Evolutionary conservation across 2,329 filamentous ascomycete species (phyloP), one percentile per base, ranked within the genome.

Genomic region (Ilyonectria mors-panacis): DNA sequence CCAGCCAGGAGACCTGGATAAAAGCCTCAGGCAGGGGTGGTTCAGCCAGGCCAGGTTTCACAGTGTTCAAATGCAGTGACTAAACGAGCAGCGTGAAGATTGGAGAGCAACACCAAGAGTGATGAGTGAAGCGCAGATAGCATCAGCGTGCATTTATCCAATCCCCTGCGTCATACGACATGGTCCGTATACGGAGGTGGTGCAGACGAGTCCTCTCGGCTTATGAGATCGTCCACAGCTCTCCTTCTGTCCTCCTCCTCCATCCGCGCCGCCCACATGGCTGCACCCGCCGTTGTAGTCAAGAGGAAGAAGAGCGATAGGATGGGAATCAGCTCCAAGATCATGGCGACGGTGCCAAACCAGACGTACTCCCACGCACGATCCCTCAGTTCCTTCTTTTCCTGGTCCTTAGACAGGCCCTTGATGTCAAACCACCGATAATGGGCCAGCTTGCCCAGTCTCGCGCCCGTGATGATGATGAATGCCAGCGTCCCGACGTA

Each of bases 271-370:
- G 91, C 93, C 95, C 95, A 98, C 39, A 98, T 83, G 1, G 94
- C 95, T 48, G 93, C 92, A 2, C 95, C 96, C 21, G 91, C 89
- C 1, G 95, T 92, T 3, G 93, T 94, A 0, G 95, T 98, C 71
- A 99, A 83, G 44, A 98, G 86, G 79, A 98, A 98, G 78, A 98
- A 91, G 86, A 99, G 97, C n/a, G 93, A 97, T 55, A 98, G 81
- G 13, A 95, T 87, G 1, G 96, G 96, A 9, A 98, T 86, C n/a
- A 98, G 87, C 81, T 98, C 94, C 30, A 98, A 81, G 7, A 94
- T 79, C 83, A 98, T 89, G 56, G 94, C 93, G 4, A 96, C 86
- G 1, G 93, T 94, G 17, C 96, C 96, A 77, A 98, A 98, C 94
- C 94, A 97, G 15, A 94, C 91, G 78, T 98, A 98, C 66, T 96